Base-by-base conservation (phyloP, 352 stramenopile species). In the Pythium coloratum region DNA sequence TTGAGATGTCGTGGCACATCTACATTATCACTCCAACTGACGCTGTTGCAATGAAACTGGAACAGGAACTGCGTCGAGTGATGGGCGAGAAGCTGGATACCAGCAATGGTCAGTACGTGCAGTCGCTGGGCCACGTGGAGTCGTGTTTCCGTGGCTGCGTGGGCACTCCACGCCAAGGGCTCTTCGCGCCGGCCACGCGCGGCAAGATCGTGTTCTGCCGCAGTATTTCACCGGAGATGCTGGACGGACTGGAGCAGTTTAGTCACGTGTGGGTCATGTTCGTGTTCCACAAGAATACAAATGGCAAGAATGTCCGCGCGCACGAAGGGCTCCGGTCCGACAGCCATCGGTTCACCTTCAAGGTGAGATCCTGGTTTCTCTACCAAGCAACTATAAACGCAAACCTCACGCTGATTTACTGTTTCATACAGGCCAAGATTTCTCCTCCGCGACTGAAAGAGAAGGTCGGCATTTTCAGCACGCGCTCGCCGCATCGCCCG, bases 401-500 rank as follows among this genome's bases (percentile, higher is more conserved):
- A 24, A 24, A 24, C 20, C 20, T 24, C 20, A 24, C 20, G 20
- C 20, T 24, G 20, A 24, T 24, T 24, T 24, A 24, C 20, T 24
- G 18, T 6, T 32, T 20, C n/a, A 40, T 64, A 38, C 49, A 90
- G 82, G 84, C 84, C 24, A 92, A 92, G 55, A 87, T 92, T 30
- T 73, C 82, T 1, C 84, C 84, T 8, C 84, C 84, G 10, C 77
- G 81, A 66, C 71, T 92, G 26, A 91, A 92, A 62, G 72, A 92
- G 34, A 77, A 84, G 9, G 87, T 96, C 1, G 97, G 97, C 6
- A 90, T 99, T 50, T 98, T 99, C 75, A 92, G 91, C 46, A 99
- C 97, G 8, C 82, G 97, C 7, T 97, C 96, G 49, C 97, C 97
- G 14, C 97, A 99, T 78, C 91, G 97, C 13, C 94, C 94, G n/a